Percentiles rank a stretch among this genome's conserved stretches.
These are phyloP conservation scores for Bretschneidera sinensis DNA, from an alignment of 345 rosid species.

Conservation along the genomic window DNA sequence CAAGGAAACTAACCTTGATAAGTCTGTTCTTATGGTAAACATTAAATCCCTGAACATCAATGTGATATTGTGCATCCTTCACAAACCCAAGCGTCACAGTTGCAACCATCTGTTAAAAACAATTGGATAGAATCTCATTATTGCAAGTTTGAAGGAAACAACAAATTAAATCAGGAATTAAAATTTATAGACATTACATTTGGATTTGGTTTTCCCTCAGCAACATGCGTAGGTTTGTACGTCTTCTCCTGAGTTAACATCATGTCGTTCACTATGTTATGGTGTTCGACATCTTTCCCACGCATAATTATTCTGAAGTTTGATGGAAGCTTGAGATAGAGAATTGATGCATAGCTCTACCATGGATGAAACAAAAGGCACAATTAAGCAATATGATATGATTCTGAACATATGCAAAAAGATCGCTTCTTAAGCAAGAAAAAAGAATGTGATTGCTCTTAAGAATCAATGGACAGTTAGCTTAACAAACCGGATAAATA, in stretches of 20 bases:
- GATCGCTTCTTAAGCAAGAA: too few species aligned
- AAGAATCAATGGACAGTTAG: too few species aligned
- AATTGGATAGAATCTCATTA: too few species aligned
- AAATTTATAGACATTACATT: constrained; percentile 37
- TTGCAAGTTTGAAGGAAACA: too few species aligned
- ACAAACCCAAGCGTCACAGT: constrained; percentile 82
- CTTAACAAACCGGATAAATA: too few species aligned
- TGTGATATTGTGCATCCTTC: constrained; percentile 83
- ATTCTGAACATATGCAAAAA: too few species aligned
- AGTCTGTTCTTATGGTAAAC: constrained; percentile 95
- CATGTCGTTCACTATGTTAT: constrained; percentile 96
- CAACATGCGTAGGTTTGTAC: constrained; percentile 63
- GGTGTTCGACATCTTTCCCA: constrained; percentile 86
- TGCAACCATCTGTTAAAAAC: constrained; percentile 63
- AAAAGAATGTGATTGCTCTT: too few species aligned
- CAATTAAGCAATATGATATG: background rate
- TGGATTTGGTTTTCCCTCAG: constrained; percentile 45
- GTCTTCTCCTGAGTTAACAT: constrained; percentile 72
- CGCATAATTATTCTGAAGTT: constrained; percentile 79
- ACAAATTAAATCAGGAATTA: too few species aligned
- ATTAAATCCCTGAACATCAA: constrained; percentile 92
- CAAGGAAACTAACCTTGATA: too few species aligned
- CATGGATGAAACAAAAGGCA: constrained; percentile 4
- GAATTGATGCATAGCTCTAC: constrained; percentile 86
- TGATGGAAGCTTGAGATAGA: constrained; percentile 83